Evolutionary conservation across 2,329 filamentous ascomycete species (phyloP).

Genomic region (Botryosphaeria agaves): DNA sequence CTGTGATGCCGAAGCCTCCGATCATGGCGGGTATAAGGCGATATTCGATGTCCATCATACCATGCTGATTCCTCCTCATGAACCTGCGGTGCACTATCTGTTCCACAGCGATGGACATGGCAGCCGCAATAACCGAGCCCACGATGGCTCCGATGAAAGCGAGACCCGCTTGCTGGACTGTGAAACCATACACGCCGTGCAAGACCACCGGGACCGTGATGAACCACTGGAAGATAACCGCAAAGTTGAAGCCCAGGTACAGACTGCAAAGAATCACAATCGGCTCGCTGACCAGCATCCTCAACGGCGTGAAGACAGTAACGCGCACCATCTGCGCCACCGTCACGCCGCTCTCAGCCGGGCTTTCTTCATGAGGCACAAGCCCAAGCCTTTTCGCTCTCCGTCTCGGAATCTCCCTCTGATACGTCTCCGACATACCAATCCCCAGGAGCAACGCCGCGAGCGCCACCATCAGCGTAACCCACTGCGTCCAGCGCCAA

Average conservation of each 20-base stretch:
- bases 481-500: constrained; percentile 28
- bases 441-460: constrained; percentile 19
- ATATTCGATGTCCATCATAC: constrained; percentile 12
- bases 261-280: constrained; percentile 10
- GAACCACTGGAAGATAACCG: constrained; percentile 14
- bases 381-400: constrained; percentile 13
- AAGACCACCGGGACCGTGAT: constrained; percentile 14
- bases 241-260: constrained; percentile 12
- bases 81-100: constrained; percentile 8
- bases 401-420: constrained; percentile 11
- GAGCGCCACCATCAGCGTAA: constrained; percentile 22
- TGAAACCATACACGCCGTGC: constrained; percentile 13
- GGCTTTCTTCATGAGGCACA: constrained; percentile 4
- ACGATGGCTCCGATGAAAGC: constrained; percentile 16
- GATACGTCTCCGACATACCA: constrained; percentile 18
- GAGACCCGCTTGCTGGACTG: constrained; percentile 12
- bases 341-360: constrained; percentile 8
- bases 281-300: constrained; percentile 8
- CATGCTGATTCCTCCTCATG: constrained; percentile 3
- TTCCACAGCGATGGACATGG: constrained; percentile 13
- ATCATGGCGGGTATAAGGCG: constrained; percentile 17
- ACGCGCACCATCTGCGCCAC: constrained; percentile 7
- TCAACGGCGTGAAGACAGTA: neutral
- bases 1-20: constrained; percentile 13
- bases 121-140: constrained; percentile 12